Conservation (phyloP, 495 filamentous ascomycete species). For the Rostrohypoxylon terebratum region DNA sequence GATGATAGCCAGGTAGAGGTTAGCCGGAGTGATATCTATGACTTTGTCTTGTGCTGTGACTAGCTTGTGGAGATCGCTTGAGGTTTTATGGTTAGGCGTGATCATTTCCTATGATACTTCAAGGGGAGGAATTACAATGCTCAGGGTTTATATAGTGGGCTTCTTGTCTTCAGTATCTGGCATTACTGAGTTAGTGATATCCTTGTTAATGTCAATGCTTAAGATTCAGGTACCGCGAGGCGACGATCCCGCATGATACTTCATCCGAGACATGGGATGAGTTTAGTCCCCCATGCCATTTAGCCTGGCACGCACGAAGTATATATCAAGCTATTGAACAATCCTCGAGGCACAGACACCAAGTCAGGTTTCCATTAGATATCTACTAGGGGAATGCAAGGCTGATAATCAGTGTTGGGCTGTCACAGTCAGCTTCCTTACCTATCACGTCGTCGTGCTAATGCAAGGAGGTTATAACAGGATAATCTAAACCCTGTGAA, state of each 20-base stretch:
- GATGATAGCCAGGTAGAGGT: background rate
- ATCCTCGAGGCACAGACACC: background rate
- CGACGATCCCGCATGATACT: background rate
- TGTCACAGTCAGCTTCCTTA: constrained; percentile 19
- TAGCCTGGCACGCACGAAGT: background rate
- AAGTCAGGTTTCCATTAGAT: background rate
- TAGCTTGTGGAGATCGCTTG: background rate
- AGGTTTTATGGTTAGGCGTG: background rate
- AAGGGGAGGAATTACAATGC: background rate
- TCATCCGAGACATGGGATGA: background rate
- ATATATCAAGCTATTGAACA: constrained; percentile 3
- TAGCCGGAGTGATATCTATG: background rate
- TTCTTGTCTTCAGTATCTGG: background rate
- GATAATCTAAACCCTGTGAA: background rate
- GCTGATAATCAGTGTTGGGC: constrained; percentile 6
- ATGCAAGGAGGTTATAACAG: constrained; percentile 8
- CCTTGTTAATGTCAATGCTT: background rate
- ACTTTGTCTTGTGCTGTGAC: background rate
- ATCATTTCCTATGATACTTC: background rate
- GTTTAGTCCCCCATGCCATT: background rate
- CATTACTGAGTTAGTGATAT: background rate
- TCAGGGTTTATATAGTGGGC: background rate
- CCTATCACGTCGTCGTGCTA: constrained; percentile 16
- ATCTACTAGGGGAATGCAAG: background rate
- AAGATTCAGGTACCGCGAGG: background rate